Conservation (phyloP, 345 rosid genomes). For the Atalantia buxifolia region DNA sequence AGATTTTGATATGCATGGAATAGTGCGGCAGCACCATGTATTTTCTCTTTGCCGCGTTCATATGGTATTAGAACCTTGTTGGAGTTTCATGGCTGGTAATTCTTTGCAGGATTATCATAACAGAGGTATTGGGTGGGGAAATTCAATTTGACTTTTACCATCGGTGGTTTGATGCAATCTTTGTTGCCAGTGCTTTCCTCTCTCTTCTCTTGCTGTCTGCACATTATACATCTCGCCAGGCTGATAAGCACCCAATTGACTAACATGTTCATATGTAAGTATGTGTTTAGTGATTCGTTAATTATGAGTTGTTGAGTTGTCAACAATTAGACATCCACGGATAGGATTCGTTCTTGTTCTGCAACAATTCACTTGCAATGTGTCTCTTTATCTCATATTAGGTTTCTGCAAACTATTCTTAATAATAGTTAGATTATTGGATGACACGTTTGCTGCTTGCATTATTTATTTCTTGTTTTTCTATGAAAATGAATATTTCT, state of each 20-base stretch:
- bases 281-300: neutral
- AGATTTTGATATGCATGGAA: neutral
- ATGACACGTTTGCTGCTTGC: neutral
- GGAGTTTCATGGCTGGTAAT: slow-evolving; percentile 5
- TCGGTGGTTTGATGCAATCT: slow-evolving; percentile 94
- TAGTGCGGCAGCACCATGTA: neutral
- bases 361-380: neutral
- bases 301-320: neutral
- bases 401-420: neutral
- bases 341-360: neutral
- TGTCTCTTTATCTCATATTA: neutral
- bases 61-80: neutral
- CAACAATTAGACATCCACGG: neutral
- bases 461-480: neutral
- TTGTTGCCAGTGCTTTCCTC: slow-evolving; percentile 93
- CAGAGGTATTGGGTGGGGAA: slow-evolving; percentile 93
- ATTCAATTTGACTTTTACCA: slow-evolving; percentile 98
- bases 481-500: neutral
- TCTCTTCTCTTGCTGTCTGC: slow-evolving; percentile 91
- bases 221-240: slow-evolving; percentile 93
- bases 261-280: slow-evolving; percentile 34
- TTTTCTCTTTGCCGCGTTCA: neutral
- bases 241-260: slow-evolving; percentile 92
- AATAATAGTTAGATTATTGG: neutral
- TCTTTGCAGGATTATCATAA: slow-evolving; percentile 81